Evolutionary conservation across 129 eudicot genomes (phyloP), one percentile per base, ranked within the genome.

Genomic region (Solidago caesia): DNA sequence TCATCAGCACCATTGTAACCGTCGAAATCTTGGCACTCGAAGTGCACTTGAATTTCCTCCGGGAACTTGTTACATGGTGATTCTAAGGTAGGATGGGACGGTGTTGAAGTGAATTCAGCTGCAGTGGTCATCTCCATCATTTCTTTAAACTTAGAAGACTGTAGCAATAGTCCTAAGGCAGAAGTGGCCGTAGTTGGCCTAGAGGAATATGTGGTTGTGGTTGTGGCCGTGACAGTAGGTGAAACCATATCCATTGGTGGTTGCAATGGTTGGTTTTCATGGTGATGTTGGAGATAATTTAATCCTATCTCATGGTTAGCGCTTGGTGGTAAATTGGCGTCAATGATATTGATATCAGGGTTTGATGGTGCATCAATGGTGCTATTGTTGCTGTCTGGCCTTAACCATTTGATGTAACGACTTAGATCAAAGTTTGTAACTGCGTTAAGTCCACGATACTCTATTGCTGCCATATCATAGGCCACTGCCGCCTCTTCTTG

Each of bases 401-500:
- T 80, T 25, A 90, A 75, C 96, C 96, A 90, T 84, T 90, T 90
- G 51, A 90, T 90, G 81, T 90, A 90, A 61, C 96, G 96, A 47
- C 96, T 87, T 6, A 90, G 96, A 45, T 90, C 93, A 21, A 90
- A 90, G 68, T 90, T 90, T 47, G 96, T 90, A 59, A 90, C 96
- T 3, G 96, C 96, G 43, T 90, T 90, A 42, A 90, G 87, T 49
- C 96, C 96, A 29, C 96, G 93, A 51, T 90, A 90, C 61, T 90
- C 93, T 4, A 90, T 90, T 14, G 96, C 96, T 67, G 96, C 96
- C 96, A 84, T 87, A 65, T 90, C 96, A 68, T 90, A 90, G 41
- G 96, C 96, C n/a, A 87, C 84, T 0, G 96, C 96, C 8, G 96
- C 96, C 74, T 90, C 93, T 82, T 90, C 96, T 76, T 90, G 96